Conservation (phyloP, 2,329 filamentous ascomycete species). For the Trichoderma sp. region DNA sequence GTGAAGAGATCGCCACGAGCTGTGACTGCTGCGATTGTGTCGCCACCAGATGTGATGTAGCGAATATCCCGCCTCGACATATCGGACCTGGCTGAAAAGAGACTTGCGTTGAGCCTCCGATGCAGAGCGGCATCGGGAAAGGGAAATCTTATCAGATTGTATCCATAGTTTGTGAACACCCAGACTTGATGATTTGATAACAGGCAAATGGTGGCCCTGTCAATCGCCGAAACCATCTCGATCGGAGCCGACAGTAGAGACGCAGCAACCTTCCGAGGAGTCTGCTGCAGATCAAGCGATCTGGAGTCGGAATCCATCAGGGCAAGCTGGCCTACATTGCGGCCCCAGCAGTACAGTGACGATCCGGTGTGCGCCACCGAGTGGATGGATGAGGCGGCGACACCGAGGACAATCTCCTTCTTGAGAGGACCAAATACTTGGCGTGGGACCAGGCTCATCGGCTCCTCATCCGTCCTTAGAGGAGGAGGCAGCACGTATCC, state of each 20-base stretch:
- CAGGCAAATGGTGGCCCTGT: slow-evolving; percentile 83
- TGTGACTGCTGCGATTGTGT: slow-evolving; percentile 88
- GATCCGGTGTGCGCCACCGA: slow-evolving; percentile 83
- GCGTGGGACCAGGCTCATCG: slow-evolving; percentile 76
- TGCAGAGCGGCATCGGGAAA: slow-evolving; percentile 70
- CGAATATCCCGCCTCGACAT: slow-evolving; percentile 69
- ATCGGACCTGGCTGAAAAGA: slow-evolving; percentile 54
- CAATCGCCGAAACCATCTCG: slow-evolving; percentile 80
- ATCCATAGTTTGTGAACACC: slow-evolving; percentile 94
- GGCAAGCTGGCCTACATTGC: slow-evolving; percentile 90
- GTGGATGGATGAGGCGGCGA: slow-evolving; percentile 87
- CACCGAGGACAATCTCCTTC: slow-evolving; percentile 76
- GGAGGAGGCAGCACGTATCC: slow-evolving; percentile 76
- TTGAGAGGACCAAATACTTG: slow-evolving; percentile 93
- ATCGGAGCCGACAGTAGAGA: slow-evolving; percentile 71
- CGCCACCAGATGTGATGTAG: slow-evolving; percentile 80
- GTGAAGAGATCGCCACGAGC: slow-evolving; percentile 86
- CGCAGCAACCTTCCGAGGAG: slow-evolving; percentile 83
- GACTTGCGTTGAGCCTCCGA: slow-evolving; percentile 66
- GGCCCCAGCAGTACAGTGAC: slow-evolving; percentile 90
- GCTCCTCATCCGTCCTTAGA: slow-evolving; percentile 73
- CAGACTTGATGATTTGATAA: slow-evolving; percentile 87
- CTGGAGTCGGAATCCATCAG: slow-evolving; percentile 94
- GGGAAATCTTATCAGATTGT: slow-evolving; percentile 85
- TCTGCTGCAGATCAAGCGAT: slow-evolving; percentile 79